Evolutionary conservation across 306 rosid genomes (phyloP).

Genomic region (Glycyrrhiza uralensis): DNA sequence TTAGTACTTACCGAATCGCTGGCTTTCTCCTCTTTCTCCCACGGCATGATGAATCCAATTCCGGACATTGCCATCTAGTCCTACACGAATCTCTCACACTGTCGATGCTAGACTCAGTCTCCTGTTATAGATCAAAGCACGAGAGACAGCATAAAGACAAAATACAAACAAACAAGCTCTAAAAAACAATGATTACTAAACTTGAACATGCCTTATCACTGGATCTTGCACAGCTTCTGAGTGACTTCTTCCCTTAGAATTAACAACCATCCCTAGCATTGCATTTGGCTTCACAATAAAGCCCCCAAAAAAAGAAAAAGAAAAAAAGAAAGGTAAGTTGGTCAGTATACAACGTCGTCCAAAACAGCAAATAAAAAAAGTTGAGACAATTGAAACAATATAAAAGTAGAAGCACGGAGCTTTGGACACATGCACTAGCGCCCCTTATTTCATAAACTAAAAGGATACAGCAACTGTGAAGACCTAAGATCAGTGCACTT

Average conservation of each 20-base stretch:
- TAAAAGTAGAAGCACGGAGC: background rate
- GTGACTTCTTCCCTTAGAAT: constrained; percentile 37
- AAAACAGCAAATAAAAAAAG: background rate
- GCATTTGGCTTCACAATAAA: constrained; percentile 56
- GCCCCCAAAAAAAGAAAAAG: background rate
- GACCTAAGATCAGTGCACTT: constrained; percentile 15
- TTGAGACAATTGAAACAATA: background rate
- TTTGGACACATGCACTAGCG: background rate
- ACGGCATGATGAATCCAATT: background rate
- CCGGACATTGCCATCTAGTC: background rate
- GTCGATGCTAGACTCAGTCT: constrained; percentile 54
- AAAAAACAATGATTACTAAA: background rate
- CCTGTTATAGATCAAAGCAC: constrained; percentile 30
- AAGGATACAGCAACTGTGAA: background rate
- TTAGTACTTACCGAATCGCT: constrained; percentile 72
- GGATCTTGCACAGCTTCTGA: constrained; percentile 38
- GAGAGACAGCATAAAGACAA: constrained; percentile 46
- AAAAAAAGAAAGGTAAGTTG: constrained; percentile 23
- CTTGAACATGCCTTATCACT: constrained; percentile 58
- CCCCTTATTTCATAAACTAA: background rate
- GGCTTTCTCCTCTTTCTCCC: constrained; percentile 46
- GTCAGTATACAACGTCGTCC: constrained; percentile 30
- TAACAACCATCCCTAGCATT: constrained; percentile 42
- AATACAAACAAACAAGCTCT: constrained; percentile 23
- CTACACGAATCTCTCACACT: constrained; percentile 35